These are phyloP conservation scores for Podospora comata DNA, from an alignment of 495 filamentous ascomycete genomes.

Conservation along the genomic window DNA sequence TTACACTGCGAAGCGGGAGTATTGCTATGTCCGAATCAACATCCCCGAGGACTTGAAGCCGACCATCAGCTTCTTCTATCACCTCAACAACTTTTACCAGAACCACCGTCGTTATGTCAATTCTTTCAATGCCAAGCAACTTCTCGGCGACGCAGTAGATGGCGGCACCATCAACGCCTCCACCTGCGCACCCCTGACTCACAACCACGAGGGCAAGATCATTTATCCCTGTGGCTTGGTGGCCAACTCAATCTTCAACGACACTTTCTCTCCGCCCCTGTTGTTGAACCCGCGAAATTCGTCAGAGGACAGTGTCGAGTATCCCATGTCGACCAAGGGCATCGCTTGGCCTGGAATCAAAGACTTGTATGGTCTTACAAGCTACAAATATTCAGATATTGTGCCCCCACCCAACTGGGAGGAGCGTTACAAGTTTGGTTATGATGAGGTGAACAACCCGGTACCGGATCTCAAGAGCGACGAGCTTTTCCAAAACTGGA, in stretches of 20 bases:
- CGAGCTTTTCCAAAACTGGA: slow-evolving; percentile 95
- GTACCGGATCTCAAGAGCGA: slow-evolving; percentile 66
- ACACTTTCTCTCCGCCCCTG: slow-evolving; percentile 68
- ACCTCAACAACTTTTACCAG: slow-evolving; percentile 97
- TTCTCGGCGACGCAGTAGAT: slow-evolving; percentile 67
- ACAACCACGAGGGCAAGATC: slow-evolving; percentile 56
- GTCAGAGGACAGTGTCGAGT: slow-evolving; percentile 40
- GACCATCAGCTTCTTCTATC: slow-evolving; percentile 88
- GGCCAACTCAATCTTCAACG: slow-evolving; percentile 96
- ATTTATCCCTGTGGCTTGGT: slow-evolving; percentile 96
- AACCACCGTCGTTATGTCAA: slow-evolving; percentile 96
- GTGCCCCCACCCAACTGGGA: slow-evolving; percentile 86
- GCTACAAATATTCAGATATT: slow-evolving; percentile 58
- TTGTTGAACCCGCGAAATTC: slow-evolving; percentile 44
- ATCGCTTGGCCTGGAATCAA: slow-evolving; percentile 86
- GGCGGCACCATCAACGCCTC: slow-evolving; percentile 59
- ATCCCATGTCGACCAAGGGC: slow-evolving; percentile 68
- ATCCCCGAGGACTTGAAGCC: slow-evolving; percentile 74
- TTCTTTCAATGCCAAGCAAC: slow-evolving; percentile 77
- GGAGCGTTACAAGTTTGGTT: slow-evolving; percentile 59
- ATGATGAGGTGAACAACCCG: slow-evolving; percentile 53
- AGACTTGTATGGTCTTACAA: slow-evolving; percentile 65
- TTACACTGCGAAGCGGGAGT: slow-evolving; percentile 19
- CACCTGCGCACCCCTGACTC: slow-evolving; percentile 70
- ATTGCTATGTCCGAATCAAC: slow-evolving; percentile 69